A percentile compares a stretch with the other conserved stretches of the same genome.
Evolutionary conservation across 1,139 yeast genomes (phyloP).

Genomic region (Zygoascus sp.): DNA sequence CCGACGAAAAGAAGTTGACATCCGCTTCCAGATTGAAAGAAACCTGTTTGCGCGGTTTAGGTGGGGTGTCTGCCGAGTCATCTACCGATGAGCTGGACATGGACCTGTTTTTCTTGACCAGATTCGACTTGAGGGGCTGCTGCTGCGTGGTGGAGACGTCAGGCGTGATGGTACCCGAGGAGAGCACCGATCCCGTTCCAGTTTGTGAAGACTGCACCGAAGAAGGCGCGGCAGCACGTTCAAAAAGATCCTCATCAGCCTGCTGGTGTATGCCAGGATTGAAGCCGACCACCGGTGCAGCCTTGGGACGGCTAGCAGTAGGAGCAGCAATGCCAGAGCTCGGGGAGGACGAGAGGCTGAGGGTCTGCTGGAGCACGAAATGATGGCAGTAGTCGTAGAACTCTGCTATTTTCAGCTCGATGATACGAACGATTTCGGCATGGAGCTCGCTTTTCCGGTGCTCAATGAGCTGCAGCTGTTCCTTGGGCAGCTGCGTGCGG

Average conservation of each 20-base stretch:
- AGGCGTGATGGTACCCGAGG: not conserved
- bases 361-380: conserved; percentile 15
- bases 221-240: not conserved
- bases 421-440: conserved; percentile 19
- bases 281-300: conserved; percentile 5
- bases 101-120: conserved; percentile 4
- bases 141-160: not conserved
- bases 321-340: too few species aligned
- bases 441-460: conserved; percentile 17
- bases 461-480: conserved; percentile 18
- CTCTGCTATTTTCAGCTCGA: conserved; percentile 17
- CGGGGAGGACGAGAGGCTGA: not conserved
- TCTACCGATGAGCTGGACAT: conserved; percentile 4
- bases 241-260: not conserved
- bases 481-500: conserved; percentile 15
- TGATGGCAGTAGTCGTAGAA: conserved; percentile 19
- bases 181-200: not conserved
- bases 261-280: not conserved
- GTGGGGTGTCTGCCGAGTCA: not conserved
- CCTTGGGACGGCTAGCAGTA: too few species aligned
- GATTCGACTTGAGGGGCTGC: conserved; percentile 8
- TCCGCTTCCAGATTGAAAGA: conserved; percentile 10
- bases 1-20: conserved; percentile 4
- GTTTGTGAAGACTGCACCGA: not conserved
- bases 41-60: conserved; percentile 6